phyloP scores from a whole-genome alignment of 345 rosid genomes.

The Mercurialis annua region DNA sequence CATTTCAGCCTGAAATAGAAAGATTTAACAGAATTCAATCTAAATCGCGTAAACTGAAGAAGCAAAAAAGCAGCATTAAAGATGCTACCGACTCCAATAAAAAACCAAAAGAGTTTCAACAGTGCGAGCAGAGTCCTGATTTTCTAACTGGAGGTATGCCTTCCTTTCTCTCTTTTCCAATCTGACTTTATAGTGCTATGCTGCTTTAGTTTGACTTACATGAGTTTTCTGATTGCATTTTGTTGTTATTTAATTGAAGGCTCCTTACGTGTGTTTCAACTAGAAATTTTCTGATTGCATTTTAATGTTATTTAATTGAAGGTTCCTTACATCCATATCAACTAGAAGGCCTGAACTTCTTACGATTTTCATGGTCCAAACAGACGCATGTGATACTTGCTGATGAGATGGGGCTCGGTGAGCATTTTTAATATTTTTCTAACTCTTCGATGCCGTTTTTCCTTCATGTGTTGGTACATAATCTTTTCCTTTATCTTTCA shows the following conservation, averaged over 20 bases:
- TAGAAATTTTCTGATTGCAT: conserved; percentile 44
- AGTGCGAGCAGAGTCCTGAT: conserved; percentile 75
- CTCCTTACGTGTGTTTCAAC: conserved; percentile 89
- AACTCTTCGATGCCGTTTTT: conserved; percentile 6
- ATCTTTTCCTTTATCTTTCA: conserved; percentile 6
- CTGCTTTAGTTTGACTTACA: conserved; percentile 17
- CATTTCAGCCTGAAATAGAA: conserved; percentile 89
- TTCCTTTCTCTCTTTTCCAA: conserved; percentile 16
- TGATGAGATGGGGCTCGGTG: conserved; percentile 99
- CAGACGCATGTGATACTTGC: conserved; percentile 98
- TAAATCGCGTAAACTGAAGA: conserved; percentile 48
- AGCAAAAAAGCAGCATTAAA: conserved; percentile 42
- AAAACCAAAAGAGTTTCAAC: conserved; percentile 80
- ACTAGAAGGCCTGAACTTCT: conserved; percentile 93
- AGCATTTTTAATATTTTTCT: conserved; percentile 22
- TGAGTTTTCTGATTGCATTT: conserved; percentile 21
- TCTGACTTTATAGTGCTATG: conserved; percentile 8
- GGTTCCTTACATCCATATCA: conserved; percentile 97
- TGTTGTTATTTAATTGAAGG: conserved; percentile 57
- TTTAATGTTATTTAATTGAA: conserved; percentile 40
- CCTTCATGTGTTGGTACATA: background rate
- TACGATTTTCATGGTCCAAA: conserved; percentile 95
- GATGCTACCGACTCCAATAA: conserved; percentile 51
- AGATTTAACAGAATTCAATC: conserved; percentile 65
- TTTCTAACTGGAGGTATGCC: conserved; percentile 85